phyloP scores from a whole-genome alignment of 1,284 basidiomycete genomes.

The Trametes versicolor region DNA sequence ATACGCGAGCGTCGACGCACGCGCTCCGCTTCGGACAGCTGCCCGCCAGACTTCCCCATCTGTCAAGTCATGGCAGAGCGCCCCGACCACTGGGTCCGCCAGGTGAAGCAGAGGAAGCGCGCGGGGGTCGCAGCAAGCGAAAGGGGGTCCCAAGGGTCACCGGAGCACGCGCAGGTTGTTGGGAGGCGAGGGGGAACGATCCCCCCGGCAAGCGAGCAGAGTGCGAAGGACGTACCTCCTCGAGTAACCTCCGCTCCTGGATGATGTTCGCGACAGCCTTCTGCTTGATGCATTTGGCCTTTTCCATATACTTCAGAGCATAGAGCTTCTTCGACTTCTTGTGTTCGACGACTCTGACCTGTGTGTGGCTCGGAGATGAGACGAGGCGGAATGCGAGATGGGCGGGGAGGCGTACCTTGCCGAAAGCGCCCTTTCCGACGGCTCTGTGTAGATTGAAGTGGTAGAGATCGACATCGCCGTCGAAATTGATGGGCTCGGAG shows the following conservation, averaged over 20 bases:
- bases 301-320: conserved; percentile 98
- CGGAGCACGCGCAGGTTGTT: not conserved
- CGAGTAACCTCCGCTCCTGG: conserved; percentile 89
- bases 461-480: conserved; percentile 93
- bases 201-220: conserved; percentile 28
- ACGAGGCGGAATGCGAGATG: conserved; percentile 13
- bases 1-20: not conserved
- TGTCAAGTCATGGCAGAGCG: conserved; percentile 17
- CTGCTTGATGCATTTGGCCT: conserved; percentile 91
- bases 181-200: not conserved
- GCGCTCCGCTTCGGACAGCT: not conserved
- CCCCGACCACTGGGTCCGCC: not conserved
- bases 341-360: conserved; percentile 94
- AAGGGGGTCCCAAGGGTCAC: conserved; percentile 26
- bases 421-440: conserved; percentile 97
- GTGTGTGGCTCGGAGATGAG: not conserved
- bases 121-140: not conserved
- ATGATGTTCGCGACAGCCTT: conserved; percentile 95
- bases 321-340: conserved; percentile 93
- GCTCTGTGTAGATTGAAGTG: conserved; percentile 95
- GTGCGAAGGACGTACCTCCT: conserved; percentile 70
- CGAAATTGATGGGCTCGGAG: conserved; percentile 84
- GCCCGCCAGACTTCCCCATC: not conserved
- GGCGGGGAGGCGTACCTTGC: conserved; percentile 72
- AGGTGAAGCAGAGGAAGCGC: not conserved